These are phyloP conservation scores for Epichloe gansuensis DNA, from an alignment of 2,329 filamentous ascomycete genomes.

Conservation along the genomic window DNA sequence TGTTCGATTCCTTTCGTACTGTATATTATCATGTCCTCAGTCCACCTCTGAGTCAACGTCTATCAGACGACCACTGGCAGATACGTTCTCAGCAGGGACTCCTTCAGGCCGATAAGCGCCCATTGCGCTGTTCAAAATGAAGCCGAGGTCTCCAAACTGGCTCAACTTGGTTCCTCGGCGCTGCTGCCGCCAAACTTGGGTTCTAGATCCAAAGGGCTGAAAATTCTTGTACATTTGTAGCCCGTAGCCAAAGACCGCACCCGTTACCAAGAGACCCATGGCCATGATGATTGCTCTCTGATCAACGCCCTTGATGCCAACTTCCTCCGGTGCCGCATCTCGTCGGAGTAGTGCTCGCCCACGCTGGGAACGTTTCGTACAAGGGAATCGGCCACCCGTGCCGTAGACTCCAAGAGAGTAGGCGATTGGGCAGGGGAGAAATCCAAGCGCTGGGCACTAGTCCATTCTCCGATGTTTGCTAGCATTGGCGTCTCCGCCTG, in stretches of 20 bases:
- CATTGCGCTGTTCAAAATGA: conserved; percentile 28
- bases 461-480: conserved; percentile 19
- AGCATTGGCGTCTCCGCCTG: conserved; percentile 18
- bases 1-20: background rate
- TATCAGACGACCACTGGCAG: conserved; percentile 17
- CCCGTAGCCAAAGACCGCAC: conserved; percentile 27
- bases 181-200: conserved; percentile 30
- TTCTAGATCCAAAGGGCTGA: conserved; percentile 32
- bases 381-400: conserved; percentile 22
- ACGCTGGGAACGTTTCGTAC: conserved; percentile 23
- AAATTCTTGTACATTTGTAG: conserved; percentile 28
- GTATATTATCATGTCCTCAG: conserved; percentile 7
- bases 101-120: conserved; percentile 14
- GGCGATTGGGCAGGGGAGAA: conserved; percentile 4
- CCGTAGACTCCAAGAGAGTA: conserved; percentile 14
- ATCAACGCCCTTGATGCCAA: conserved; percentile 20
- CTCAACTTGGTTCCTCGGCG: conserved; percentile 22
- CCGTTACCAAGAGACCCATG: conserved; percentile 23
- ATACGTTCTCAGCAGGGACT: conserved; percentile 7
- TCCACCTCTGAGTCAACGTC: conserved; percentile 26
- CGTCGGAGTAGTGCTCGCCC: conserved; percentile 23
- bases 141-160: conserved; percentile 35
- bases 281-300: conserved; percentile 20
- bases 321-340: conserved; percentile 26
- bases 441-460: conserved; percentile 11